A percentile compares a stretch with the other conserved stretches of the same genome.
These are phyloP conservation scores for Globisporangium orthogonon DNA, from an alignment of 352 stramenopile species.

Conservation along the genomic window DNA sequence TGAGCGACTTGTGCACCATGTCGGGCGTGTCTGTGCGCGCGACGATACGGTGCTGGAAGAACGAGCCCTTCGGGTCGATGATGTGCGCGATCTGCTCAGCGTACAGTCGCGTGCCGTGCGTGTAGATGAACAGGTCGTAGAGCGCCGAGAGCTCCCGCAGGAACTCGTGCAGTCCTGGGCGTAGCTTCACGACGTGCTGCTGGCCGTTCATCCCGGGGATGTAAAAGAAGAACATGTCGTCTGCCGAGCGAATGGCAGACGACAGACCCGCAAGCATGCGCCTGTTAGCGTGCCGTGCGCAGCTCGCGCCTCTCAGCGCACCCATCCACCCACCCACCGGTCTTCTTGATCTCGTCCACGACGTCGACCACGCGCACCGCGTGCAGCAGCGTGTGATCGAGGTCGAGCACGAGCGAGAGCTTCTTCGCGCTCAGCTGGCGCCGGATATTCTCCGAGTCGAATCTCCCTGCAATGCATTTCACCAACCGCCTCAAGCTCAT, in stretches of 20 bases:
- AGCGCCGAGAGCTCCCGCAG: constrained; percentile 69
- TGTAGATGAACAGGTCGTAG: constrained; percentile 96
- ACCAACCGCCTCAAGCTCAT: no score
- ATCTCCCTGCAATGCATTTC: constrained; percentile 51
- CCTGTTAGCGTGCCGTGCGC: not conserved
- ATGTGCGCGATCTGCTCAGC: constrained; percentile 92
- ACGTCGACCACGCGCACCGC: constrained; percentile 79
- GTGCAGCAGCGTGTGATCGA: constrained; percentile 97
- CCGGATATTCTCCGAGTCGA: constrained; percentile 80
- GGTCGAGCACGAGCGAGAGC: constrained; percentile 93
- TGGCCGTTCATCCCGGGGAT: constrained; percentile 60
- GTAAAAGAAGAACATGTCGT: constrained; percentile 74
- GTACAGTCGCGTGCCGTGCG: constrained; percentile 91
- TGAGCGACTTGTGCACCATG: constrained; percentile 84
- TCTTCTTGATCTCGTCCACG: constrained; percentile 40
- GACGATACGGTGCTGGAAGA: constrained; percentile 87
- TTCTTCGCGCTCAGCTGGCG: constrained; percentile 87
- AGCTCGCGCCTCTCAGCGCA: not conserved
- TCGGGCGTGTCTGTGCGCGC: constrained; percentile 82
- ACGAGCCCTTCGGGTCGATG: constrained; percentile 76
- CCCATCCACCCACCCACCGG: constrained; percentile 24
- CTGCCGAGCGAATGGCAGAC: constrained; percentile 17
- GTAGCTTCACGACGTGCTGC: constrained; percentile 92
- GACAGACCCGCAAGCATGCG: no score
- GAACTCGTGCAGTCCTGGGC: constrained; percentile 87